Conservation (phyloP, 805 yeast genomes). For the Hemisphaericaspora nanyangensis region DNA sequence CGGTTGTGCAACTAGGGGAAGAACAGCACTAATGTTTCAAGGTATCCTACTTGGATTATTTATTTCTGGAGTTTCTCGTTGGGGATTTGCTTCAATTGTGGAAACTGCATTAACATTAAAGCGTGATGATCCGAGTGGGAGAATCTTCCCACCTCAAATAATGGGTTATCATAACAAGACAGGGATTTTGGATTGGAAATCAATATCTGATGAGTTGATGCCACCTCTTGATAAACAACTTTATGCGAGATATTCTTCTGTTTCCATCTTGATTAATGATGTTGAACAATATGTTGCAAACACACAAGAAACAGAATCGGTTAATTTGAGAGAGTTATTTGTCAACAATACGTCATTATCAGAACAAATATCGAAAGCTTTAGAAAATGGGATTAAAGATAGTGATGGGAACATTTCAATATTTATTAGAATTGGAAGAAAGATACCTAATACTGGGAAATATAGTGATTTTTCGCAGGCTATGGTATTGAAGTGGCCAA, state of each 20-base stretch:
- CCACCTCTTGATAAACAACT: conserved; percentile 13
- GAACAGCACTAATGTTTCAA: conserved; percentile 70
- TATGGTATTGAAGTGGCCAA: conserved; percentile 56
- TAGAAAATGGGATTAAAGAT: conserved; percentile 20
- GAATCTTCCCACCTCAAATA: conserved; percentile 49
- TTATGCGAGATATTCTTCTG: conserved; percentile 40
- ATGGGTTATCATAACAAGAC: conserved; percentile 20
- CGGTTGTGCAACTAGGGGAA: conserved; percentile 75
- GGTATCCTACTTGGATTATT: conserved; percentile 80
- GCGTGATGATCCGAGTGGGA: conserved; percentile 70
- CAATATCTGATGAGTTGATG: conserved; percentile 1
- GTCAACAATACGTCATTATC: conserved; percentile 19
- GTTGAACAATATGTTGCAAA: conserved; percentile 68
- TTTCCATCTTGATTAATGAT: conserved; percentile 72
- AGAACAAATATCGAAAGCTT: conserved; percentile 24
- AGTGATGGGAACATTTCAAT: conserved; percentile 33
- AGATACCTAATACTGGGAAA: conserved; percentile 32
- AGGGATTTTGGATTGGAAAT: conserved; percentile 36
- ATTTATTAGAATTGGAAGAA: conserved; percentile 57
- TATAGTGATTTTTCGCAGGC: conserved; percentile 67
- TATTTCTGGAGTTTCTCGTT: conserved; percentile 79
- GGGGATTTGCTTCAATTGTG: conserved; percentile 91
- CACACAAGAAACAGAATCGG: conserved; percentile 25
- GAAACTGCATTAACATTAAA: conserved; percentile 67
- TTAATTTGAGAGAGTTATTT: conserved; percentile 31